A percentile compares a stretch with the other conserved stretches of the same genome.
Evolutionary conservation across 441 rosid species (phyloP).

Genomic region (Erodium trifolium): DNA sequence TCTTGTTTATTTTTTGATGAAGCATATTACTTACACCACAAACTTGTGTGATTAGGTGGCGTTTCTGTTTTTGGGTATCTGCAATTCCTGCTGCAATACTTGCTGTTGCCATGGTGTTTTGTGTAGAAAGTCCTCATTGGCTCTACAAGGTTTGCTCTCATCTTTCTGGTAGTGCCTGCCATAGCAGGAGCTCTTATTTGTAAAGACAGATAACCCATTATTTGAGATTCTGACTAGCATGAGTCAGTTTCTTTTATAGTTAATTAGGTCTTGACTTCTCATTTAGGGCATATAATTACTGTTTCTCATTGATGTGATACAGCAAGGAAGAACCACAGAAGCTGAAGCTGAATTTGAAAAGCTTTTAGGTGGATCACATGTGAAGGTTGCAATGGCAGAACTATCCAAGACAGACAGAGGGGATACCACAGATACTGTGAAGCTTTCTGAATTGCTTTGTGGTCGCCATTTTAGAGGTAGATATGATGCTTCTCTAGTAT

Average conservation of each 20-base stretch:
- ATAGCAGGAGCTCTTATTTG: neutral
- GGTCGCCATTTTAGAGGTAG: slow-evolving; percentile 85
- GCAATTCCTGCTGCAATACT: slow-evolving; percentile 74
- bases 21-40: neutral
- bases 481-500: slow-evolving; percentile 17
- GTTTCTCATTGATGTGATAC: slow-evolving; percentile 24
- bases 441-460: slow-evolving; percentile 53
- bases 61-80: slow-evolving; percentile 81
- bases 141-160: slow-evolving; percentile 58
- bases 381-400: slow-evolving; percentile 65
- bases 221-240: neutral
- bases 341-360: slow-evolving; percentile 79
- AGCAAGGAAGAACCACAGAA: slow-evolving; percentile 78
- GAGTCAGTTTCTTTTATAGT: neutral
- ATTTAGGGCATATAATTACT: neutral
- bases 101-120: slow-evolving; percentile 57
- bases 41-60: slow-evolving; percentile 62
- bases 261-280: neutral
- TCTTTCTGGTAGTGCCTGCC: slow-evolving; percentile 3
- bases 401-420: slow-evolving; percentile 64
- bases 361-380: slow-evolving; percentile 72
- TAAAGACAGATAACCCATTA: neutral
- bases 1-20: neutral
- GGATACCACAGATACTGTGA: slow-evolving; percentile 55
- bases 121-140: slow-evolving; percentile 95